Percentiles rank a stretch among this genome's conserved stretches.
Conservation (phyloP, 2,329 filamentous ascomycete genomes). For the Westerdykella ornata region DNA sequence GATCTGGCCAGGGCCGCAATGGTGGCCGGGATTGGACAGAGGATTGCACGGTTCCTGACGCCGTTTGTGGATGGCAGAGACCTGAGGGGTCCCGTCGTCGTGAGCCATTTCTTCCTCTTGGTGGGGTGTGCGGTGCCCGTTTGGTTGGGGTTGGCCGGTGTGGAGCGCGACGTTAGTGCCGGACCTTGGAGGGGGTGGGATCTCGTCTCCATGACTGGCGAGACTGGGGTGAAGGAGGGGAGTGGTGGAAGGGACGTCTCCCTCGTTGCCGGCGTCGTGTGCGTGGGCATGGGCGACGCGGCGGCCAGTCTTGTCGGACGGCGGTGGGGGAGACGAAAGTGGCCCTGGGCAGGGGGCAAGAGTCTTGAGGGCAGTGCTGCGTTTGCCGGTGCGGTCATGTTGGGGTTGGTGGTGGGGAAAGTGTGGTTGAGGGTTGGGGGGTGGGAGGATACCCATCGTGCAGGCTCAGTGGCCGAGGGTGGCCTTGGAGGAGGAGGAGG, state of each 20-base stretch:
- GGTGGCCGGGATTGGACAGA: slow-evolving; percentile 79
- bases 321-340: slow-evolving; percentile 79
- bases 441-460: slow-evolving; percentile 49
- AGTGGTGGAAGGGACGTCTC: slow-evolving; percentile 62
- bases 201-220: too few relatives aligned
- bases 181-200: slow-evolving; percentile 67
- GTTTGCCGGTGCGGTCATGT: slow-evolving; percentile 72
- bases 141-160: slow-evolving; percentile 75
- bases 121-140: slow-evolving; percentile 92
- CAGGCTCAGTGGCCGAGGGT: slow-evolving; percentile 35
- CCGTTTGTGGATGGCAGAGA: slow-evolving; percentile 94
- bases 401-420: slow-evolving; percentile 64
- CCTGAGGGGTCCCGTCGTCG: slow-evolving; percentile 85
- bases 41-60: slow-evolving; percentile 77
- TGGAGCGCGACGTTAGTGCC: slow-evolving; percentile 51
- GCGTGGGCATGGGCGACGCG: slow-evolving; percentile 91
- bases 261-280: slow-evolving; percentile 88
- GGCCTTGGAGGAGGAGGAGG: too few relatives aligned
- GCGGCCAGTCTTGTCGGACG: slow-evolving; percentile 86
- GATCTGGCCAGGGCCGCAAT: slow-evolving; percentile 87
- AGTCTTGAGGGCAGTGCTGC: slow-evolving; percentile 80
- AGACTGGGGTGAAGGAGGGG: too few relatives aligned
- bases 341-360: slow-evolving; percentile 96
- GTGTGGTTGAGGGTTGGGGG: slow-evolving; percentile 70
- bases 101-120: slow-evolving; percentile 91